phyloP scores from a whole-genome alignment of 2,329 filamentous ascomycete genomes.

The Epichloe gansuensis region DNA sequence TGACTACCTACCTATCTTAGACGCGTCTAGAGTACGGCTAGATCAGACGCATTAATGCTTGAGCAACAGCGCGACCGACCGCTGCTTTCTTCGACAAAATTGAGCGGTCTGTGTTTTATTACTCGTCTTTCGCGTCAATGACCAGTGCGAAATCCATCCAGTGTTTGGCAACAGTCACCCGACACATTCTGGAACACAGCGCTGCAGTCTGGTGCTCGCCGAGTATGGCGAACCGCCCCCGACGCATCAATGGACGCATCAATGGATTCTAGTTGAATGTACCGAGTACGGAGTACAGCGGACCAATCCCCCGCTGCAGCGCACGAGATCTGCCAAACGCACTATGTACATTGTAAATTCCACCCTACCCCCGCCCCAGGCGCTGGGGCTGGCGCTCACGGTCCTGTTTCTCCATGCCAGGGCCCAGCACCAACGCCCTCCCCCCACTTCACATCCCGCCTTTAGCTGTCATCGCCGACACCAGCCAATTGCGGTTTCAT shows the following conservation, averaged over 20 bases:
- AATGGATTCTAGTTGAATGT: too few species aligned
- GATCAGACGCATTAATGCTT: constrained; percentile 4
- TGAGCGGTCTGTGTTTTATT: too few species aligned
- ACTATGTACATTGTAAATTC: background rate
- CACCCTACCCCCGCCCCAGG: background rate
- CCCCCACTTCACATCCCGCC: background rate
- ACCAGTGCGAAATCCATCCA: too few species aligned
- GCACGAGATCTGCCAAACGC: background rate
- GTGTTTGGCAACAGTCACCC: too few species aligned
- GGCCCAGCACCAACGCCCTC: background rate
- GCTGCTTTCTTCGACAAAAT: background rate
- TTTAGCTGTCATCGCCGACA: constrained; percentile 6
- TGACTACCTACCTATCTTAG: background rate
- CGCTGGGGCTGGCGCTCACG: background rate
- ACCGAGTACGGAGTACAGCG: too few species aligned
- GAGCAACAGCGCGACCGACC: constrained; percentile 1
- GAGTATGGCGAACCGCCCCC: background rate
- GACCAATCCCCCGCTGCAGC: background rate
- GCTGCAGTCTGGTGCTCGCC: too few species aligned
- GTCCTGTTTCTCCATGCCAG: constrained; percentile 12
- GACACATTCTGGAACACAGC: too few species aligned
- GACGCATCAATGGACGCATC: too few species aligned
- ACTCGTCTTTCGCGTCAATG: too few species aligned
- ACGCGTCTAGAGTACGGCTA: constrained; percentile 7
- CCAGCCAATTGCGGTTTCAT: constrained; percentile 4